These are phyloP conservation scores for Gremmenia infestans DNA, from an alignment of 2,329 filamentous ascomycete species.

Conservation along the genomic window DNA sequence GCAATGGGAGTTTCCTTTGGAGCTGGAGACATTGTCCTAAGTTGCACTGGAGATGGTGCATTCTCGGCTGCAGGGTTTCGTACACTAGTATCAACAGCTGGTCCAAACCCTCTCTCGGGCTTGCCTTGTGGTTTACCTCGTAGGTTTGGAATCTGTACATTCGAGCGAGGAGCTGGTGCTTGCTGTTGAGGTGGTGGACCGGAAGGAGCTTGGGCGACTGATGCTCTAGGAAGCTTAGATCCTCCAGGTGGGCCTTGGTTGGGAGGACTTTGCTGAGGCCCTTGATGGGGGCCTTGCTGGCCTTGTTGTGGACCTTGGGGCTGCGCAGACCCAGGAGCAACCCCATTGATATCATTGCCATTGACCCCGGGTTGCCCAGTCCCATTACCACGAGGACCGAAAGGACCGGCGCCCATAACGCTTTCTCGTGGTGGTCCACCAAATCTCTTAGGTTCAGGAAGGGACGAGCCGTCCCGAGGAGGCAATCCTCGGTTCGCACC, in stretches of 20 bases:
- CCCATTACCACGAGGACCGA: conserved; percentile 12
- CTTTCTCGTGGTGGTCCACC: conserved; percentile 38
- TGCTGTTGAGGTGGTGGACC: conserved; percentile 63
- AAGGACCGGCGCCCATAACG: conserved; percentile 35
- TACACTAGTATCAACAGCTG: conserved; percentile 29
- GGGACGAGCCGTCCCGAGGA: conserved; percentile 26
- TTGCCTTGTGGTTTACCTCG: conserved; percentile 25
- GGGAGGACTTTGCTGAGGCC: conserved; percentile 43
- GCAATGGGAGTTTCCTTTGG: conserved; percentile 44
- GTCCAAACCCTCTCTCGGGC: conserved; percentile 27
- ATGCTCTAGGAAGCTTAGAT: conserved; percentile 56
- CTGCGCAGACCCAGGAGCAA: conserved; percentile 29
- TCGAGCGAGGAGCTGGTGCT: conserved; percentile 46
- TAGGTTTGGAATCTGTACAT: conserved; percentile 15
- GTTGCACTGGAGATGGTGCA: conserved; percentile 38
- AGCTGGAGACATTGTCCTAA: conserved; percentile 22
- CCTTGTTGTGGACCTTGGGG: conserved; percentile 28
- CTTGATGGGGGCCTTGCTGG: conserved; percentile 4
- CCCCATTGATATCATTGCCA: conserved; percentile 33
- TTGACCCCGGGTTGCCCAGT: conserved; percentile 33
- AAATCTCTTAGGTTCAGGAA: conserved; percentile 43
- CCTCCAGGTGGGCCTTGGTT: conserved; percentile 44
- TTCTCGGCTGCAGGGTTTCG: conserved; percentile 41
- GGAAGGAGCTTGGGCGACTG: conserved; percentile 52
- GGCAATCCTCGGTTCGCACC: conserved; percentile 23